Evolutionary conservation across 257 asterid species (phyloP).

Genomic region (Cynanchum wilfordii): DNA sequence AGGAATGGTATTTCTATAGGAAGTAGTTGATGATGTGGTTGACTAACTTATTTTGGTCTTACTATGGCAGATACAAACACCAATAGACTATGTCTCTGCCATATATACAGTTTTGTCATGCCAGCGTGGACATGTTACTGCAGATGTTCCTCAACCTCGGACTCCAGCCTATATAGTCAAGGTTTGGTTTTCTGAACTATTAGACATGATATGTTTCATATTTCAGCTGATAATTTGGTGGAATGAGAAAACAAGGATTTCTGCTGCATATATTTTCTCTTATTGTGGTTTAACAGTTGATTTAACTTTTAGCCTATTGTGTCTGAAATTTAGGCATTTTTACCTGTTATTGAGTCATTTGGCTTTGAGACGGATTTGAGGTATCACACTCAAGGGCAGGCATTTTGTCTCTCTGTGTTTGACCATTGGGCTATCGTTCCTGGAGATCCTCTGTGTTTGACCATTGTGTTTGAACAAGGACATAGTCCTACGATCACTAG

Average conservation of each 20-base stretch:
- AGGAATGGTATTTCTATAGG: background rate
- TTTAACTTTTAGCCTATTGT: background rate
- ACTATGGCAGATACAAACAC: conserved; percentile 79
- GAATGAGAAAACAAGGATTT: background rate
- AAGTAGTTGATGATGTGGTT: background rate
- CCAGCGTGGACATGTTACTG: conserved; percentile 95
- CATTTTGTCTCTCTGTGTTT: conserved; percentile 78
- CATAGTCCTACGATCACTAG: conserved; percentile 84
- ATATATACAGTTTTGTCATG: conserved; percentile 87
- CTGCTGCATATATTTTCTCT: background rate
- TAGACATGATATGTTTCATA: background rate
- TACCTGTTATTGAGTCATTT: conserved; percentile 93
- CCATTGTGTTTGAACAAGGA: conserved; percentile 92
- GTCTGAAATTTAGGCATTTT: conserved; percentile 55
- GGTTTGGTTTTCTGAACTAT: conserved; percentile 39
- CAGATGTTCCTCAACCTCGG: conserved; percentile 96
- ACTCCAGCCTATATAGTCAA: conserved; percentile 94
- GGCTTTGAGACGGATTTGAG: conserved; percentile 98
- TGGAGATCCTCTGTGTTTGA: conserved; percentile 93
- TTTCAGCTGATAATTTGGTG: background rate
- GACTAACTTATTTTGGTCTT: conserved; percentile 21
- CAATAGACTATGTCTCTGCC: conserved; percentile 94
- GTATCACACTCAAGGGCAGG: conserved; percentile 97
- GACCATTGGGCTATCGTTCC: conserved; percentile 99
- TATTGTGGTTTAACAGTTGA: background rate